Conservation (phyloP, 1,139 yeast genomes). For the Yamadazyma pseudoaaseri region DNA sequence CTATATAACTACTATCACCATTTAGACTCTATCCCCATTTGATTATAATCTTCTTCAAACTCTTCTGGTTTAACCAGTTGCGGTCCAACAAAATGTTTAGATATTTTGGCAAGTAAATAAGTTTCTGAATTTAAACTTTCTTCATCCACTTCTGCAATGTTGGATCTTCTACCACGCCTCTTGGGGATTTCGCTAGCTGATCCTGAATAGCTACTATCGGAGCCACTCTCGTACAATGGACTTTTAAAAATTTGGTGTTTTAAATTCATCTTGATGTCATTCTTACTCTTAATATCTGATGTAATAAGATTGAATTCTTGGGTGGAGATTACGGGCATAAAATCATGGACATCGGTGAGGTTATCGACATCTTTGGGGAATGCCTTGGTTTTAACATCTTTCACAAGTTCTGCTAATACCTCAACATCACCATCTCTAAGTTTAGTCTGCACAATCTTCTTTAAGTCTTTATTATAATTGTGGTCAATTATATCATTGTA, state of each 20-base stretch:
- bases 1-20: conserved; percentile 25
- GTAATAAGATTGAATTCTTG: conserved; percentile 42
- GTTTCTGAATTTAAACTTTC: conserved; percentile 35
- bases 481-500: conserved; percentile 31
- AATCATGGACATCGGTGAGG: conserved; percentile 26
- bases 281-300: conserved; percentile 30
- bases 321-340: conserved; percentile 40
- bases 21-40: conserved; percentile 35
- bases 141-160: conserved; percentile 17
- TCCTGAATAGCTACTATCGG: conserved; percentile 31
- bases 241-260: conserved; percentile 44
- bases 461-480: conserved; percentile 30
- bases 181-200: conserved; percentile 18
- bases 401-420: conserved; percentile 3
- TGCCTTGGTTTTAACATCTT: conserved; percentile 7
- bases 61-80: conserved; percentile 36
- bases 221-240: conserved; percentile 42
- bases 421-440: conserved; percentile 1
- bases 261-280: conserved; percentile 11
- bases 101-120: conserved; percentile 40
- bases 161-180: conserved; percentile 23
- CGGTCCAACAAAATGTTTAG: conserved; percentile 47
- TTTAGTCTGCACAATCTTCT: conserved; percentile 14
- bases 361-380: conserved; percentile 6
- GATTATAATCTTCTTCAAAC: conserved; percentile 32